Conservation (phyloP, 1,284 basidiomycete genomes). For the Rhodotorula sp. region DNA sequence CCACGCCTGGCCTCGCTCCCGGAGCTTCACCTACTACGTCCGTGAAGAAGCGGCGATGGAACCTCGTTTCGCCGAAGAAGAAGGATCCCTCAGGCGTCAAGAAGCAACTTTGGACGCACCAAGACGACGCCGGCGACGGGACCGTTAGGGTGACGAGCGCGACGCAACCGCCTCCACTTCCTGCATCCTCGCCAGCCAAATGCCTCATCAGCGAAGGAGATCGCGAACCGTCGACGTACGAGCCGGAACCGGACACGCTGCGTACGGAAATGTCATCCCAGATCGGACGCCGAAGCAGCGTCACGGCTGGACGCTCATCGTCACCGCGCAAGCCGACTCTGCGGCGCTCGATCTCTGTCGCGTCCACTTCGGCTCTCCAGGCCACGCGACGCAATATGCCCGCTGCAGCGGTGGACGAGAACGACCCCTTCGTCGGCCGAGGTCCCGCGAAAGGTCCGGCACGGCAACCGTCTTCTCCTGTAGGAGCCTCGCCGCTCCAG, state of each 20-base stretch:
- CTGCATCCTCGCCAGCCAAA: background rate
- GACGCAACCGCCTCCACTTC: background rate
- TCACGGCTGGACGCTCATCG: background rate
- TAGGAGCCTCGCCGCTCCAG: background rate
- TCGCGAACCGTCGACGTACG: slow-evolving; percentile 1
- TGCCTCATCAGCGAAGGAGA: background rate
- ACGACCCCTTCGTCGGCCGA: slow-evolving; percentile 7
- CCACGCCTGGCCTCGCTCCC: background rate
- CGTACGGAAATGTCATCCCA: background rate
- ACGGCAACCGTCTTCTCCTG: background rate
- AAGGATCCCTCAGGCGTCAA: background rate
- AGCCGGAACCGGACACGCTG: slow-evolving; percentile 15
- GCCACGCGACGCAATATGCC: background rate
- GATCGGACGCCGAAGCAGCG: background rate
- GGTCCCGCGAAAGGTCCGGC: background rate
- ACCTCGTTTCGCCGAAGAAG: slow-evolving; percentile 22
- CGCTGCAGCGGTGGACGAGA: background rate
- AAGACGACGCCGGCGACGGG: background rate
- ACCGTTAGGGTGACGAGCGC: slow-evolving; percentile 10
- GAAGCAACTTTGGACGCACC: background rate
- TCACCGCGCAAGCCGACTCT: background rate
- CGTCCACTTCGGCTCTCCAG: background rate
- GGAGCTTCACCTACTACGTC: background rate
- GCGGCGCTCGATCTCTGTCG: background rate
- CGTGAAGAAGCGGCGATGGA: slow-evolving; percentile 15